A percentile compares a stretch with the other conserved stretches of the same genome.
Conservation (phyloP, 176 grass and related monocot genomes). For the Eremochloa ophiuroides region DNA sequence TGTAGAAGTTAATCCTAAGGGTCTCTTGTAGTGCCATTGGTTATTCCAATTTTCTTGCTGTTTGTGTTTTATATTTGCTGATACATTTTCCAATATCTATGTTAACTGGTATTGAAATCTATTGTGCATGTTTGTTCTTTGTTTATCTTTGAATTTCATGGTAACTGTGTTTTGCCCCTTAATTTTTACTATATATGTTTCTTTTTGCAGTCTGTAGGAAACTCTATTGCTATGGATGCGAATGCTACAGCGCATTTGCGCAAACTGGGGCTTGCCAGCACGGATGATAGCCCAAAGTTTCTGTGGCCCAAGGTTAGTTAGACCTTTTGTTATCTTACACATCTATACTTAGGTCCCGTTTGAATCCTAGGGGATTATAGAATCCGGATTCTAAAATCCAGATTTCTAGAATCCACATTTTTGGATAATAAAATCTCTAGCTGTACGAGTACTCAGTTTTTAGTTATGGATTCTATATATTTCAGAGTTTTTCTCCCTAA, state of each 20-base stretch:
- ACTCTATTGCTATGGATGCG: slow-evolving; percentile 78
- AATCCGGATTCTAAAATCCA: background rate
- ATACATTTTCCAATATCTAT: background rate
- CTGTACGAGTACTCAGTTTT: background rate
- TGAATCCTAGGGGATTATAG: background rate
- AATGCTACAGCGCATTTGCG: slow-evolving; percentile 72
- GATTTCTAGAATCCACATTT: background rate
- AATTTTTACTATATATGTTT: background rate
- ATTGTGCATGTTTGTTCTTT: background rate
- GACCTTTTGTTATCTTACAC: no score
- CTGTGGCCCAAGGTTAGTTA: slow-evolving; percentile 65
- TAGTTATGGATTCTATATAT: background rate
- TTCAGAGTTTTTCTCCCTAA: background rate
- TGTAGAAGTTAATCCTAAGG: slow-evolving; percentile 4
- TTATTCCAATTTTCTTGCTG: background rate
- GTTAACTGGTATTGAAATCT: background rate
- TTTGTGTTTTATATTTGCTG: background rate
- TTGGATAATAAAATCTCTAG: background rate
- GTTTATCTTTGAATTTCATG: background rate
- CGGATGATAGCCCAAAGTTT: slow-evolving; percentile 84
- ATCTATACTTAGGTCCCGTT: background rate
- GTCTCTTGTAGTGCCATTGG: background rate
- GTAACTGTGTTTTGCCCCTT: background rate
- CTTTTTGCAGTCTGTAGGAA: slow-evolving; percentile 44
- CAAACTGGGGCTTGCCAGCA: slow-evolving; percentile 55